Evolutionary conservation across 139 green algal genomes (phyloP).

Genomic region (Klebsormidium nitens): DNA sequence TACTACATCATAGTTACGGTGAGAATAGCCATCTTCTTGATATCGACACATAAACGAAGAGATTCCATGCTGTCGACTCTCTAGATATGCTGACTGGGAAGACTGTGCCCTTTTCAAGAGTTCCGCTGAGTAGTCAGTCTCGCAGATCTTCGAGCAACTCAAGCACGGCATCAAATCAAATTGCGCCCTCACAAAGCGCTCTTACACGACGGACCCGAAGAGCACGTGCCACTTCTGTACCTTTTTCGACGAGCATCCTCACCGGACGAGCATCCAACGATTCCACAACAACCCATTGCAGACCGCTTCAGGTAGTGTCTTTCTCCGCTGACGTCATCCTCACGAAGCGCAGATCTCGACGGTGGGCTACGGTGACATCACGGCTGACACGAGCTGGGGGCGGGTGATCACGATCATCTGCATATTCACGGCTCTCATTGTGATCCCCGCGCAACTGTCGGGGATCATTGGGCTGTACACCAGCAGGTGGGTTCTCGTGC

Average conservation of each 20-base stretch:
- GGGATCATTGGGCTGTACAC: slow-evolving; percentile 4
- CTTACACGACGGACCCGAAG: not conserved
- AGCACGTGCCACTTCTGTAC: not conserved
- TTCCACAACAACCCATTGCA: no score
- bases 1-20: slow-evolving; percentile 22
- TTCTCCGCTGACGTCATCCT: no score
- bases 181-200: not conserved
- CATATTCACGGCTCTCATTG: slow-evolving; percentile 1
- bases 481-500: not conserved
- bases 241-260: no score
- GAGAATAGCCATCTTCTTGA: no score
- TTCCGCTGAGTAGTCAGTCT: not conserved
- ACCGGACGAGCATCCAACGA: no score
- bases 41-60: no score
- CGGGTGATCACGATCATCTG: slow-evolving; percentile 19
- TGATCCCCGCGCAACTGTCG: slow-evolving; percentile 11
- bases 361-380: slow-evolving; percentile 21
- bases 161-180: not conserved
- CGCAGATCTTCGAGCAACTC: not conserved
- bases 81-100: not conserved
- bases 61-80: no score
- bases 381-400: slow-evolving; percentile 12
- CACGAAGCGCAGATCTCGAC: slow-evolving; percentile 21
- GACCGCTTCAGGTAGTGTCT: no score
- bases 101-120: not conserved